Evolutionary conservation across 345 rosid genomes (phyloP).

Genomic region (Lepidium africanum): DNA sequence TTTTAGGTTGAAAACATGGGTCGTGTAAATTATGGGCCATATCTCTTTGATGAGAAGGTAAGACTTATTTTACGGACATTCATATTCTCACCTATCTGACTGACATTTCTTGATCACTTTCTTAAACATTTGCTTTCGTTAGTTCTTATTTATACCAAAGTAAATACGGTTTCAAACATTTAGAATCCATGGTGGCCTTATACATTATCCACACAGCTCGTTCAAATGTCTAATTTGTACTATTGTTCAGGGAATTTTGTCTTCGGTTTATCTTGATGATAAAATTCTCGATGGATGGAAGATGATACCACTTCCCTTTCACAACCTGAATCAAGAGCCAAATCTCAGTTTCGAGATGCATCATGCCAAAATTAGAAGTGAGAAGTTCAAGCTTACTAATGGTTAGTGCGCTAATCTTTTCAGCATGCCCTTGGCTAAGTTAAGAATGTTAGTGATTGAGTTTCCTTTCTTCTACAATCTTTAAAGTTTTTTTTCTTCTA

Average conservation of each 20-base stretch:
- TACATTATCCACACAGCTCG: neutral
- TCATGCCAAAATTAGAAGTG: conserved; percentile 15
- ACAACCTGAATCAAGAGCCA: conserved; percentile 51
- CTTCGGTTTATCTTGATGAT: conserved; percentile 62
- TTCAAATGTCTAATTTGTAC: neutral
- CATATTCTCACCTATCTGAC: neutral
- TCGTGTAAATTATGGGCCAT: conserved; percentile 72
- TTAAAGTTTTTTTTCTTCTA: neutral
- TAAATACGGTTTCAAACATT: neutral
- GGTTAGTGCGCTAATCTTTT: conserved; percentile 25
- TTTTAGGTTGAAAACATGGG: conserved; percentile 95
- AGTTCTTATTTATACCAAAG: neutral
- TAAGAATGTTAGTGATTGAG: neutral
- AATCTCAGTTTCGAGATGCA: conserved; percentile 33
- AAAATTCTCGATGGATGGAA: conserved; percentile 62
- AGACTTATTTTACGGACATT: neutral
- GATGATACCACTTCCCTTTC: conserved; percentile 70
- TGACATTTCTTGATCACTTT: neutral
- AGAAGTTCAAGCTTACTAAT: conserved; percentile 20
- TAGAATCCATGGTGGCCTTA: neutral
- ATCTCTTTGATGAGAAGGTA: conserved; percentile 83
- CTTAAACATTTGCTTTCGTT: neutral
- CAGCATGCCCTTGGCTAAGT: neutral
- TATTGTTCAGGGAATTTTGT: conserved; percentile 61
- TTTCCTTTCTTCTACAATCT: neutral